These are phyloP conservation scores for Geotrichum reessii DNA, from an alignment of 1,139 yeast genomes.

Conservation along the genomic window DNA sequence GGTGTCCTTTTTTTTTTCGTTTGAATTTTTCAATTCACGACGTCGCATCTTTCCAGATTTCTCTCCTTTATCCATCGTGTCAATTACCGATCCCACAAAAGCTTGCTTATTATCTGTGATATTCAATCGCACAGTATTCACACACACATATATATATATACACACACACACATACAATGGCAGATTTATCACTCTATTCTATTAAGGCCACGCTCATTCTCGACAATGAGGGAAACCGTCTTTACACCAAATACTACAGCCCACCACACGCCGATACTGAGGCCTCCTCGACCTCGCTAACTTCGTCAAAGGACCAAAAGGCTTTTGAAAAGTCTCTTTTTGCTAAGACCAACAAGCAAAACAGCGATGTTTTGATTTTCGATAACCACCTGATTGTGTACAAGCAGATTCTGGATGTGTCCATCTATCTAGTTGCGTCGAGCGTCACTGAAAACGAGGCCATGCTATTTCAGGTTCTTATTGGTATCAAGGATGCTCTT, in stretches of 20 bases:
- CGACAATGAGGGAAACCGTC: constrained; percentile 74
- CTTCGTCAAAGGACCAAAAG: constrained; percentile 56
- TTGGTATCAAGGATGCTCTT: constrained; percentile 74
- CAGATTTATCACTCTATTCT: constrained; percentile 50
- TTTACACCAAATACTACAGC: constrained; percentile 79
- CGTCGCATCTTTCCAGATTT: background rate
- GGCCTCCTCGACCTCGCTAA: constrained; percentile 29
- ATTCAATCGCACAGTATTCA: too few relatives aligned
- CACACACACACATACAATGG: constrained; percentile 19
- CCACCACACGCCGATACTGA: constrained; percentile 47
- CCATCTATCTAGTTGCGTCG: constrained; percentile 66
- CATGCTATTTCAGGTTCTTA: constrained; percentile 68
- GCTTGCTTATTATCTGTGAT: too few relatives aligned
- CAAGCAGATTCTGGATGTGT: constrained; percentile 72
- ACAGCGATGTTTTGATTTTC: constrained; percentile 72
- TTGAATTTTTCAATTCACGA: background rate
- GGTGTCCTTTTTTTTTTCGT: background rate
- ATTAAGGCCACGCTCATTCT: constrained; percentile 71
- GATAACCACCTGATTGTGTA: constrained; percentile 67
- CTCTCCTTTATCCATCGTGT: background rate
- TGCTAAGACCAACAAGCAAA: constrained; percentile 69
- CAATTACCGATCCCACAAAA: background rate
- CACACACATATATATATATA: background rate
- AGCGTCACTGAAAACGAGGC: constrained; percentile 79
- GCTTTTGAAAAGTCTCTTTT: constrained; percentile 71